phyloP scores from a whole-genome alignment of 163 green algal genomes.

The Chloroidium sp. region DNA sequence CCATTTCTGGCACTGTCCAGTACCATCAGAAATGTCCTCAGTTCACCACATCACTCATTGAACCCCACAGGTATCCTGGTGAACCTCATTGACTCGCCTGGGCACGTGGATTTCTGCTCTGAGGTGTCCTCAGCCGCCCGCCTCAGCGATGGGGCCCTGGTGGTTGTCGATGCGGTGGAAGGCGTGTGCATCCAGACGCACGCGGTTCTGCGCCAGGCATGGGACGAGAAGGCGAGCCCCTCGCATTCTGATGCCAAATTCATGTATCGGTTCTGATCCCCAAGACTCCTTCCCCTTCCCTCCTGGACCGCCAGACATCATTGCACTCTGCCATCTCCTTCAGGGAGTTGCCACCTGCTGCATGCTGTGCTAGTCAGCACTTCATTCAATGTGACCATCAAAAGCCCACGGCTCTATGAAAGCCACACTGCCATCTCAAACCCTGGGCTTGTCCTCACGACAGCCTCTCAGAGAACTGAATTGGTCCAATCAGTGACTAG shows the following conservation, averaged over 20 bases:
- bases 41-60: not conserved
- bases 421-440: too few species aligned
- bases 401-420: too few species aligned
- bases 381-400: too few species aligned
- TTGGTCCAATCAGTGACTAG: too few species aligned
- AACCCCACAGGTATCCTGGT: constrained; percentile 61
- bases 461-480: too few species aligned
- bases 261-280: not conserved
- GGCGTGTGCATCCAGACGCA: constrained; percentile 98
- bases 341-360: not conserved
- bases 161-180: constrained; percentile 94
- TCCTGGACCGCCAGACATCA: not conserved
- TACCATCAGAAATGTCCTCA: too few species aligned
- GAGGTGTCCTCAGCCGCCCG: constrained; percentile 89
- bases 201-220: constrained; percentile 90
- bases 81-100: constrained; percentile 97
- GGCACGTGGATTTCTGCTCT: constrained; percentile 97
- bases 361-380: too few species aligned
- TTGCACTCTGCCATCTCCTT: not conserved
- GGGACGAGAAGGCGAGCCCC: constrained; percentile 70
- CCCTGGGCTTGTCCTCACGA: too few species aligned
- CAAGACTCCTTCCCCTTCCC: not conserved
- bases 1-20: not conserved
- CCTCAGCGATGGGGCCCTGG: constrained; percentile 85
- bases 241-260: not conserved